These are phyloP conservation scores for Pleoardoris graminearum DNA, from an alignment of 2,329 filamentous ascomycete species.

Conservation along the genomic window DNA sequence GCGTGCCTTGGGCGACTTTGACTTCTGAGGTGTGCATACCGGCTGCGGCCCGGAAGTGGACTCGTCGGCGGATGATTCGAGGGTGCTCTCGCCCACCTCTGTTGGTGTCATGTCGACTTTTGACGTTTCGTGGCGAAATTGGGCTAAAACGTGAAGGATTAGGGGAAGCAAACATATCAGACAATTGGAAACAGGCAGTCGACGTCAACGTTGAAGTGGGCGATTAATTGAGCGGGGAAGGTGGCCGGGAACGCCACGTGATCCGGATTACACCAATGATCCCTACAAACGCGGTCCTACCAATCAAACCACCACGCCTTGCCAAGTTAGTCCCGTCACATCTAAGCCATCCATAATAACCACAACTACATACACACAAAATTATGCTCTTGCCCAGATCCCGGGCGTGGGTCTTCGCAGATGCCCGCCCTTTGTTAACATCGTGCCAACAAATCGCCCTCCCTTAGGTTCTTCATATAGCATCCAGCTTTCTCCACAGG, in stretches of 20 bases:
- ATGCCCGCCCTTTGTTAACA: background rate
- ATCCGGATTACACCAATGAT: conserved; percentile 2
- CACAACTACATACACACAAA: too few relatives aligned
- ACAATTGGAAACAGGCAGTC: conserved; percentile 9
- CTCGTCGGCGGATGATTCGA: conserved; percentile 23
- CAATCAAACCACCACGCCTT: conserved; percentile 10
- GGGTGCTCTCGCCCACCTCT: conserved; percentile 18
- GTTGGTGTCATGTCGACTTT: conserved; percentile 27
- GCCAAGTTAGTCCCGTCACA: too few relatives aligned
- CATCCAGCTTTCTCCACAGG: background rate
- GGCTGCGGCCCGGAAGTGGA: conserved; percentile 20
- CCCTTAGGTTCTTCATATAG: background rate
- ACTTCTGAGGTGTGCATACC: conserved; percentile 40
- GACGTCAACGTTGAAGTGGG: background rate
- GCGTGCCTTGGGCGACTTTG: conserved; percentile 45
- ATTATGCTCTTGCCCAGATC: too few relatives aligned
- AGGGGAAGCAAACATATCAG: conserved; percentile 30
- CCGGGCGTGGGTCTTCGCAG: background rate
- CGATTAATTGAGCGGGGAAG: conserved; percentile 11
- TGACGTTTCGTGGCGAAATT: conserved; percentile 24
- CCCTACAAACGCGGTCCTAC: conserved; percentile 12
- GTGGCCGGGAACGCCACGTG: conserved; percentile 2
- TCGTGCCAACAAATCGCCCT: conserved; percentile 9
- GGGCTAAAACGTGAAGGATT: conserved; percentile 11
- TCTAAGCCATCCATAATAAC: too few relatives aligned